Percentiles rank a stretch among this genome's conserved stretches.
Evolutionary conservation across 2,329 filamentous ascomycete species (phyloP).

Genomic region (Xylariaceae sp.): DNA sequence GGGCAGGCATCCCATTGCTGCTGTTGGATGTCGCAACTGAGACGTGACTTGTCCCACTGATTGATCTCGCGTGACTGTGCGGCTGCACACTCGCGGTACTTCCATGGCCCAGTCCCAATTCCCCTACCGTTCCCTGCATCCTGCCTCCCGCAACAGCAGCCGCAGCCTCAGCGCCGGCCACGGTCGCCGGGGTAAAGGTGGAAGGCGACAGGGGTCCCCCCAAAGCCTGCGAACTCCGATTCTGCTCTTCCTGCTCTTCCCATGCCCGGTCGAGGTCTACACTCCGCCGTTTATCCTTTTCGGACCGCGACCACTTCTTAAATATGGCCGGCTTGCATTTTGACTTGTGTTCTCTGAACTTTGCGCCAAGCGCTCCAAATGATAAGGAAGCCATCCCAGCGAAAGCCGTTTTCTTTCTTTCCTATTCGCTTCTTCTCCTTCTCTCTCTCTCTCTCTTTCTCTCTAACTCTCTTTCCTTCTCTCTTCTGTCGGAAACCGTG

Average conservation of each 20-base stretch:
- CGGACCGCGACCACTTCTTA: slow-evolving; percentile 46
- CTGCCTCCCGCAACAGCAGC: slow-evolving; percentile 1
- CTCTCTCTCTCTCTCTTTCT: background rate
- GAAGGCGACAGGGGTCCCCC: slow-evolving; percentile 17
- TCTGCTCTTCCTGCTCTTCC: slow-evolving; percentile 46
- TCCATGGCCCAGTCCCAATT: slow-evolving; percentile 8
- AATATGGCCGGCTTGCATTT: slow-evolving; percentile 48
- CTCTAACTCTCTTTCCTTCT: background rate
- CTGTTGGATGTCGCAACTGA: slow-evolving; percentile 53
- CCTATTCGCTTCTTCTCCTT: background rate
- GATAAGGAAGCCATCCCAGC: slow-evolving; percentile 36
- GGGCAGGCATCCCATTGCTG: slow-evolving; percentile 31
- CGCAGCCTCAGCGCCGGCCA: slow-evolving; percentile 1
- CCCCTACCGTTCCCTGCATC: slow-evolving; percentile 5
- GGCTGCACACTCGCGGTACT: slow-evolving; percentile 32
- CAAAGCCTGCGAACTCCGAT: slow-evolving; percentile 30
- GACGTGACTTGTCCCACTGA: slow-evolving; percentile 53
- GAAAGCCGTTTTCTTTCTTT: background rate
- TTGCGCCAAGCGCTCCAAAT: slow-evolving; percentile 24
- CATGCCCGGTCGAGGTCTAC: slow-evolving; percentile 56
- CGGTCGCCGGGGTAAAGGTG: slow-evolving; percentile 15
- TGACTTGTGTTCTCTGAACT: slow-evolving; percentile 41
- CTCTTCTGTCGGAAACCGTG: background rate
- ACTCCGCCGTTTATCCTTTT: slow-evolving; percentile 58
- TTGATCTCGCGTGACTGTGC: slow-evolving; percentile 53